A percentile compares a stretch with the other conserved stretches of the same genome.
Conservation (phyloP, 1,284 basidiomycete genomes). For the Apiotrichum montevideense region DNA sequence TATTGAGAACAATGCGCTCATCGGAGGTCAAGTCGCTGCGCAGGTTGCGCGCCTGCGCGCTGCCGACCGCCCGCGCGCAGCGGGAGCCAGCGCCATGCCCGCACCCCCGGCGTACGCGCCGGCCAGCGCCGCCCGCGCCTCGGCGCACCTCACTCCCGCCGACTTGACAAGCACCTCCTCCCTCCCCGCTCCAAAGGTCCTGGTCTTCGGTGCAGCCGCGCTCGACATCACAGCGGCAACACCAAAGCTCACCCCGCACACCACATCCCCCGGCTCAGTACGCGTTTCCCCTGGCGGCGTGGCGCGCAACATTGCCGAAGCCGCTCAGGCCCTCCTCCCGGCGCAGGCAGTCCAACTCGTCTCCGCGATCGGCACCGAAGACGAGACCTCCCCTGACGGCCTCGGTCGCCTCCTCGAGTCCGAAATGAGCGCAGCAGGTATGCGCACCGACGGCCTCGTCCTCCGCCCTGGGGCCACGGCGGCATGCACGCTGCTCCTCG, state of each 20-base stretch:
- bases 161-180: not conserved
- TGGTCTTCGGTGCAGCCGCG: slow-evolving; percentile 77
- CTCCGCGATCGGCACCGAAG: slow-evolving; percentile 38
- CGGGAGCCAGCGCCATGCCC: too few relatives aligned
- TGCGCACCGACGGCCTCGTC: slow-evolving; percentile 76
- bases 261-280: slow-evolving; percentile 76
- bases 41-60: slow-evolving; percentile 51
- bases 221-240: slow-evolving; percentile 69
- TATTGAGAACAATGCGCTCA: slow-evolving; percentile 81
- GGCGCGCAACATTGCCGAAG: slow-evolving; percentile 87
- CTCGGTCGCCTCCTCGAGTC: slow-evolving; percentile 61
- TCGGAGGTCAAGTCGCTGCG: slow-evolving; percentile 77
- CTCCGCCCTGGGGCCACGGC: slow-evolving; percentile 53
- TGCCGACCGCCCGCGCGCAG: too few relatives aligned
- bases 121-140: too few relatives aligned
- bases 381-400: slow-evolving; percentile 49
- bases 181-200: slow-evolving; percentile 45
- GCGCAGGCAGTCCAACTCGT: slow-evolving; percentile 44
- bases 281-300: slow-evolving; percentile 79
- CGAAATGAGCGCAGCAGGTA: slow-evolving; percentile 58
- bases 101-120: too few relatives aligned
- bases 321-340: slow-evolving; percentile 51
- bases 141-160: too few relatives aligned
- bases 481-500: slow-evolving; percentile 78
- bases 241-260: slow-evolving; percentile 32